Conservation (phyloP, 78 protist genomes). For the Guillardia theta region DNA sequence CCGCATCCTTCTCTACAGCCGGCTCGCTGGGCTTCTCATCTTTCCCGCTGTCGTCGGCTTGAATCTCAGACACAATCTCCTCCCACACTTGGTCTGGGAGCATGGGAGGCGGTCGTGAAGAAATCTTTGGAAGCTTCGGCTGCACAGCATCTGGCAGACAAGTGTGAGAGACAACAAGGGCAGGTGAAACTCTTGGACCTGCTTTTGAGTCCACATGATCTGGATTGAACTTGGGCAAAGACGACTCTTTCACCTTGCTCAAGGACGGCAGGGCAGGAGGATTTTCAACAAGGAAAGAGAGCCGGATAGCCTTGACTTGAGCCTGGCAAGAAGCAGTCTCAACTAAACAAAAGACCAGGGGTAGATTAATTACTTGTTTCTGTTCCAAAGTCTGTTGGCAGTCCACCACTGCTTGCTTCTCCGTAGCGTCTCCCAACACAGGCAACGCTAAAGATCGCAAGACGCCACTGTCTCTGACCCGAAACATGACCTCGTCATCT, state of each 20-base stretch:
- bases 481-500: background rate
- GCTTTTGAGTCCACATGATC: too few species aligned
- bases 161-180: too few species aligned
- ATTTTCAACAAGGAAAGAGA: background rate
- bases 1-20: too few species aligned
- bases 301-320: background rate
- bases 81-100: conserved; percentile 3
- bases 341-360: background rate
- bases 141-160: too few species aligned
- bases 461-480: background rate
- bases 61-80: background rate
- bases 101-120: background rate
- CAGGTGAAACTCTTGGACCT: too few species aligned
- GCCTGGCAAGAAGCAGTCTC: background rate
- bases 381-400: background rate
- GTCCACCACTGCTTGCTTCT: background rate
- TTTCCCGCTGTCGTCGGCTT: background rate
- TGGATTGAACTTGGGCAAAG: background rate
- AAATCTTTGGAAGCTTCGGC: background rate
- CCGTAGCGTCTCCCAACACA: background rate
- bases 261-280: background rate
- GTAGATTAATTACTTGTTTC: background rate
- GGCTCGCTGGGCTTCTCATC: too few species aligned
- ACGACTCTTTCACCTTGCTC: background rate
- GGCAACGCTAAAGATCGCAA: background rate